Percentiles rank a stretch among this genome's conserved stretches.
Evolutionary conservation across 192 early-diverging fungal species (phyloP).

Genomic region (Rhizoclosmatium globosum): DNA sequence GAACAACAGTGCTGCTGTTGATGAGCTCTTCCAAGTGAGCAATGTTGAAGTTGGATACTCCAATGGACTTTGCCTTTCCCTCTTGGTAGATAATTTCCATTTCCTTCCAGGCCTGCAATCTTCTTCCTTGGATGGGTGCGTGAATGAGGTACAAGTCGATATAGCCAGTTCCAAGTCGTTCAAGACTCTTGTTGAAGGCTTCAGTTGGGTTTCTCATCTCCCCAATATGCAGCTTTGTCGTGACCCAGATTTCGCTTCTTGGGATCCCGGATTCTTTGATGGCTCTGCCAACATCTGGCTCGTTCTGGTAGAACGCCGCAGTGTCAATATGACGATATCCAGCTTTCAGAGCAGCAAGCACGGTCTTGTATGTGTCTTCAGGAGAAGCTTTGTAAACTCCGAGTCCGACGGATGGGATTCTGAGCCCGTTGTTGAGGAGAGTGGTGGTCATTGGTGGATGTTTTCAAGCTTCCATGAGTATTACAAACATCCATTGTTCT

Average conservation of each 20-base stretch:
- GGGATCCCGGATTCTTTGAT: conserved; percentile 38
- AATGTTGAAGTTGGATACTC: conserved; percentile 79
- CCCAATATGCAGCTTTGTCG: conserved; percentile 75
- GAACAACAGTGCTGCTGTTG: conserved; percentile 66
- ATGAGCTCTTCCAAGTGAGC: conserved; percentile 66
- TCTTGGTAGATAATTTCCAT: conserved; percentile 81
- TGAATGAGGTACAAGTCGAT: conserved; percentile 76
- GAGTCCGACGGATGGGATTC: conserved; percentile 49
- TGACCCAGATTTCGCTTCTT: conserved; percentile 63
- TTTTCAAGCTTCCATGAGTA: not conserved
- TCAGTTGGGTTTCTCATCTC: conserved; percentile 62
- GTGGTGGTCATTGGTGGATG: not conserved
- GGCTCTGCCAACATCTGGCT: conserved; percentile 36
- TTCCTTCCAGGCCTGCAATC: conserved; percentile 73
- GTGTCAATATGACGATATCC: conserved; percentile 60
- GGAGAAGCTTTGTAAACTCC: conserved; percentile 45
- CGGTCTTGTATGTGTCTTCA: conserved; percentile 28
- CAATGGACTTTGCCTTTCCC: conserved; percentile 80
- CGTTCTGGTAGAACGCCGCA: conserved; percentile 46
- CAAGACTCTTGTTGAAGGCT: conserved; percentile 60
- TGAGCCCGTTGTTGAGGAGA: conserved; percentile 29
- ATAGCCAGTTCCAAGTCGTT: conserved; percentile 61
- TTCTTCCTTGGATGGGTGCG: conserved; percentile 47
- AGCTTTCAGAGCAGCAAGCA: conserved; percentile 41
- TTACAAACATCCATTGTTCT: no score